A percentile compares a stretch with the other conserved stretches of the same genome.
Conservation (phyloP, 2,329 filamentous ascomycete species). For the Colletotrichum nymphaeae region DNA sequence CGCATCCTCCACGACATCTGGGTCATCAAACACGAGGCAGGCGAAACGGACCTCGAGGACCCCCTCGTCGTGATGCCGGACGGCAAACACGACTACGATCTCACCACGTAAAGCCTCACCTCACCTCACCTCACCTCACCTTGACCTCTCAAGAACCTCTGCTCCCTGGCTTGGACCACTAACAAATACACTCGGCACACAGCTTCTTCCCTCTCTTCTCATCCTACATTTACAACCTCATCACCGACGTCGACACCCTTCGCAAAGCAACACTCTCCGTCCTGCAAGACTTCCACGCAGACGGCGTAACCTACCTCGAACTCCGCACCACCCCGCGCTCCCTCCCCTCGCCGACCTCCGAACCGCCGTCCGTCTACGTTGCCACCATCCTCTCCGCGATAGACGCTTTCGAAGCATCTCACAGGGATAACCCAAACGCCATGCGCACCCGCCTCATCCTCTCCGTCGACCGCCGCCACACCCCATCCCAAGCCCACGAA, state of each 20-base stretch:
- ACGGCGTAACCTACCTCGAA: slow-evolving; percentile 83
- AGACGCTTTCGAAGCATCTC: slow-evolving; percentile 55
- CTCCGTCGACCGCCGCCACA: slow-evolving; percentile 77
- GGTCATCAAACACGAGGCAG: slow-evolving; percentile 66
- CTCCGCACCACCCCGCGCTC: slow-evolving; percentile 81
- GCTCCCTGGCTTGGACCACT: no score
- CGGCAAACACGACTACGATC: slow-evolving; percentile 77
- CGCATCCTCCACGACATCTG: slow-evolving; percentile 81
- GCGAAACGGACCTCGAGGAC: slow-evolving; percentile 70
- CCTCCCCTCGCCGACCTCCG: slow-evolving; percentile 8
- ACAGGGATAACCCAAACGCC: slow-evolving; percentile 32
- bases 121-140: slow-evolving; percentile 29
- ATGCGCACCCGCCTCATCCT: slow-evolving; percentile 77
- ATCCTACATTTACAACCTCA: slow-evolving; percentile 82
- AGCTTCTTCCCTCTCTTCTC: slow-evolving; percentile 85
- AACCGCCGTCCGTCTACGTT: slow-evolving; percentile 70
- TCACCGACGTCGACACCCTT: slow-evolving; percentile 71
- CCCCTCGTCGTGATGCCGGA: slow-evolving; percentile 76
- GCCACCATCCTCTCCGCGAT: slow-evolving; percentile 74
- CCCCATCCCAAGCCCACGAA: slow-evolving; percentile 67
- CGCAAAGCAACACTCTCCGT: slow-evolving; percentile 73
- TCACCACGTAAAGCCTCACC: slow-evolving; percentile 67
- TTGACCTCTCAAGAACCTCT: slow-evolving; percentile 12
- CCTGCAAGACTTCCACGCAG: slow-evolving; percentile 72
- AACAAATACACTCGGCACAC: background rate